Conservation (phyloP, 495 filamentous ascomycete genomes). For the Penicillium angulare region DNA sequence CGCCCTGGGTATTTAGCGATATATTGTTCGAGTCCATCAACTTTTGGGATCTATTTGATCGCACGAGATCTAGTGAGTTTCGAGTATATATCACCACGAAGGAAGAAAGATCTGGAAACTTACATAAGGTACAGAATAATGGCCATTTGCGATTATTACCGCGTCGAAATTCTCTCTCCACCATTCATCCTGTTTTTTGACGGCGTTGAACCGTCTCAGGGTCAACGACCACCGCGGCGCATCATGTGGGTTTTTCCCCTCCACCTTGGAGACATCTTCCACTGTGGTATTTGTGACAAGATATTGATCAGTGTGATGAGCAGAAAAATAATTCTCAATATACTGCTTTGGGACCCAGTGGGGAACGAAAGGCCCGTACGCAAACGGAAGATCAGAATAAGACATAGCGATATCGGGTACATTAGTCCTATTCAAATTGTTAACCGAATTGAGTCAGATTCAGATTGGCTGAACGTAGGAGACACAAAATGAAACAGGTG, state of each 20-base stretch:
- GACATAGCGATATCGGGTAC: constrained; percentile 2
- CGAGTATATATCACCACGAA: neutral
- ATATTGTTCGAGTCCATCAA: neutral
- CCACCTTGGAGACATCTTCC: neutral
- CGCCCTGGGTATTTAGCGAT: neutral
- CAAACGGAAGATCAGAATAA: neutral
- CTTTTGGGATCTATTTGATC: neutral
- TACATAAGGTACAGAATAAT: constrained; percentile 3
- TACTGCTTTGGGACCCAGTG: constrained; percentile 4
- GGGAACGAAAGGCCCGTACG: constrained; percentile 1
- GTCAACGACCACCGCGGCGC: neutral
- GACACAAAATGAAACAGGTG: too few species aligned
- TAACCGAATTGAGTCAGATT: neutral
- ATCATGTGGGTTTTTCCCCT: neutral
- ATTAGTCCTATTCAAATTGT: neutral
- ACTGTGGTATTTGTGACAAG: neutral
- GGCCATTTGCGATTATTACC: neutral
- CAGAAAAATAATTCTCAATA: neutral
- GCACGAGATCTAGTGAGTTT: neutral
- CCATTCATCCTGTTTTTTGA: neutral
- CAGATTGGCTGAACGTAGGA: too few species aligned
- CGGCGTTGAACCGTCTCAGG: neutral
- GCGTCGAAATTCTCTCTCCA: constrained; percentile 1
- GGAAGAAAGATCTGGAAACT: neutral
- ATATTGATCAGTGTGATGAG: neutral